Evolutionary conservation across 73 alveolate genomes (phyloP), one percentile per base, ranked within the genome.

Genomic region (Paraurostyla sp.): DNA sequence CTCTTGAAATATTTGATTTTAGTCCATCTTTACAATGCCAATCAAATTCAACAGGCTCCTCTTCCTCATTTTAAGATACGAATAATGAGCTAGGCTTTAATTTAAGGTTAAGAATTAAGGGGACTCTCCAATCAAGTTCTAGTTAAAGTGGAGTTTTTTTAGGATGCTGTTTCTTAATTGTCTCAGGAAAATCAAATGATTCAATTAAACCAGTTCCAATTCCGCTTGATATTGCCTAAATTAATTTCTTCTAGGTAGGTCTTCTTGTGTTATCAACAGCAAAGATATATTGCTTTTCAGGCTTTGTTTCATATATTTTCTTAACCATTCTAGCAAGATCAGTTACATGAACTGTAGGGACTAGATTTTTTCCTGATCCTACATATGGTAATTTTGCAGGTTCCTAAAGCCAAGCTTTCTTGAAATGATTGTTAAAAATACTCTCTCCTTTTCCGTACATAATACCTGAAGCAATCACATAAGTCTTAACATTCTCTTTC

Each of bases 261-360:
- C 97, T 96, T 88, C 90, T 88, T 56, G 99, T 95, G 50, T 93
- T 88, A 86, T 98, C 99, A 41, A 98, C 93, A 42, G 99, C 99
- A 40, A 98, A 92, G 18, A 97, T 85, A 62, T 97, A 97, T 78
- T 95, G 88, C 71, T 91, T 87, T 54, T 97, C 99, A 33, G 99
- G 99, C 85, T 89, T 92, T 38, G 97, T 88, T 91, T 97, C 99
- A 22, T 90, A 76, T 30, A 97, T 95, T 86, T 93, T 94, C 32
- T 95, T 93, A 52, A 96, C 88, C 40, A 97, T 85, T 85, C 95
- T 93, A 35, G 98, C 99, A 65, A 97, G 85, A 86, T 98, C 99
- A 45, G 88, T 86, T 41, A 98, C 96, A 92, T 98, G 99, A 22
- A 98, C 95, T 3, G 99, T 98, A 0, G 99, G 99, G 13, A 98